Evolutionary conservation across 2,329 filamentous ascomycete genomes (phyloP), one percentile per base, ranked within the genome.

Genomic region (Stachybotrys chlorohalonatus): DNA sequence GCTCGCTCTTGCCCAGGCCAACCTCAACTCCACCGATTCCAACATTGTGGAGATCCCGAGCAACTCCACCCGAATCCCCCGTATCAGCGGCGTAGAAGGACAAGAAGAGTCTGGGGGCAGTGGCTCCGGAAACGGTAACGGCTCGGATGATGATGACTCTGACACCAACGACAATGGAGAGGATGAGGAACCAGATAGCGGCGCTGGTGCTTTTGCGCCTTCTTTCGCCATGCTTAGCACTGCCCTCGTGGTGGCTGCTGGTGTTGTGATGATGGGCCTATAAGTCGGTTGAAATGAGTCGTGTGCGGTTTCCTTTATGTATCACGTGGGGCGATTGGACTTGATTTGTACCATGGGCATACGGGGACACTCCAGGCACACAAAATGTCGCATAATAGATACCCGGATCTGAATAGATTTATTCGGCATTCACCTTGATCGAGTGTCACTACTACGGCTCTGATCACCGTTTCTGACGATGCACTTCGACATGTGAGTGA

Each of bases 1-100:
- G 66, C 69, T 83, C 53, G 78, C 69, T 55, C 62, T 83, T 5
- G 79, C 78, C 11, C 79, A 79, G 68, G 73, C 81, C 51, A 80
- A 79, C 58, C 63, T 79, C 53, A 76, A 78, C 62, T 68, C 69
- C 56, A 74, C 71, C 32, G 63, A 66, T 24, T 72, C 68, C 50
- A 71, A 73, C 55, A 61, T 83, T 17, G 62, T 80, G 46, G 74
- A 77, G 61, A 73, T 83, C 56, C 64, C 63, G 11, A 60, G 62
- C 51, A 67, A 66, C 50, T 69, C 65, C 11, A 63, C 66, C 6
- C 65, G 32, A 1, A 45, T 82, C 15, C 76, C 79, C 6, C 64
- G 64, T 11, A 66, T 73, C 24, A 73, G 66, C 30, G 79, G 79
- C 53, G 75, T 78, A 53, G 63, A 64, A 45, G 68, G 71, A 49